Percentiles rank a stretch among this genome's conserved stretches.
Evolutionary conservation across 2,329 filamentous ascomycete genomes (phyloP).

Genomic region (Penicillium brasilianum): DNA sequence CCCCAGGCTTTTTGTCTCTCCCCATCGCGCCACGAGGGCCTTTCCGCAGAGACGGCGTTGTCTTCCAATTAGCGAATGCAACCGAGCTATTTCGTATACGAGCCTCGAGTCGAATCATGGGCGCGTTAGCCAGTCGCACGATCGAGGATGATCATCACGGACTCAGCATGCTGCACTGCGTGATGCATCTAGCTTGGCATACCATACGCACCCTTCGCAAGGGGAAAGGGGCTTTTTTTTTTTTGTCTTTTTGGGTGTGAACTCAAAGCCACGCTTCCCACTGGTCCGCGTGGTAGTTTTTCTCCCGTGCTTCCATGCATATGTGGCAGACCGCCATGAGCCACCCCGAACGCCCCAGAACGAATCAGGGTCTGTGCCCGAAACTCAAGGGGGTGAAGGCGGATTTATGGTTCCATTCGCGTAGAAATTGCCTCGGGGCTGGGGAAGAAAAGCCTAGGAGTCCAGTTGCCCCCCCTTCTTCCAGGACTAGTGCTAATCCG

Average conservation of each 20-base stretch:
- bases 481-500: neutral
- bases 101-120: neutral
- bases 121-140: neutral
- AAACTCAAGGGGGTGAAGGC: neutral
- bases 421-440: constrained; percentile 11
- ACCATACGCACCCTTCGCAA: neutral
- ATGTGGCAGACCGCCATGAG: constrained; percentile 24
- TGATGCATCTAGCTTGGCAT: constrained; percentile 1
- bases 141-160: neutral
- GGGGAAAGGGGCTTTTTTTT: neutral
- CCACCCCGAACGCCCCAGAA: constrained; percentile 10
- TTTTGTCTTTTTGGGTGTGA: too few species aligned
- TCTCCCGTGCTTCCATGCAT: constrained; percentile 41
- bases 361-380: constrained; percentile 5
- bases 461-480: neutral
- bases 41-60: neutral
- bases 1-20: too few species aligned
- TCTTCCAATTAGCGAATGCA: neutral
- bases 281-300: constrained; percentile 9
- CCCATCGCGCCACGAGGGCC: neutral
- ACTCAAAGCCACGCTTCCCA: neutral
- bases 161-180: constrained; percentile 1
- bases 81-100: neutral
- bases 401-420: constrained; percentile 12
- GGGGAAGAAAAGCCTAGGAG: neutral